These are phyloP conservation scores for Termitomyces sp. DNA, from an alignment of 768 basidiomycete genomes.

Conservation along the genomic window DNA sequence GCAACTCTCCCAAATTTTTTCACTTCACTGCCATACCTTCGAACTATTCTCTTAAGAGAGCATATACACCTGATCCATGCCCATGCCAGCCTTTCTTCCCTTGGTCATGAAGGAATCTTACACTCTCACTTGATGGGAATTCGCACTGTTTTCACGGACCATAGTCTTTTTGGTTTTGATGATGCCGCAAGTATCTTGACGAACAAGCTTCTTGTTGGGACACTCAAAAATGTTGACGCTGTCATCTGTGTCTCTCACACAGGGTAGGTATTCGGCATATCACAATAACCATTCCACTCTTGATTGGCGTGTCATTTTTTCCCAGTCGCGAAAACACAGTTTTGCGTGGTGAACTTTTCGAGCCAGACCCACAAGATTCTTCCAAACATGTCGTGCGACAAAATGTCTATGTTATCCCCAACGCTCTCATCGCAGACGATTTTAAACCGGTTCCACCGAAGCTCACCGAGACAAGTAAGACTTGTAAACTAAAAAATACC, in stretches of 20 bases:
- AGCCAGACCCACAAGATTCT: slow-evolving; percentile 38
- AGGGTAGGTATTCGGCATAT: slow-evolving; percentile 48
- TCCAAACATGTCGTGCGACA: slow-evolving; percentile 39
- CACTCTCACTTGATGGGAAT: slow-evolving; percentile 85
- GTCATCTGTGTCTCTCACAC: slow-evolving; percentile 97
- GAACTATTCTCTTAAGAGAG: slow-evolving; percentile 84
- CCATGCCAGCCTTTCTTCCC: slow-evolving; percentile 84
- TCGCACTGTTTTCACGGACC: slow-evolving; percentile 93
- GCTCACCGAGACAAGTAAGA: slow-evolving; percentile 52
- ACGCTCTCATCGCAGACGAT: slow-evolving; percentile 80
- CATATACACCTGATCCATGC: slow-evolving; percentile 84
- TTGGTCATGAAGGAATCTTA: slow-evolving; percentile 90
- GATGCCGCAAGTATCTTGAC: slow-evolving; percentile 97
- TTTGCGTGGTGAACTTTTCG: slow-evolving; percentile 74
- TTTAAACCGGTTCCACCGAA: slow-evolving; percentile 63
- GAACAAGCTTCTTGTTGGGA: slow-evolving; percentile 88
- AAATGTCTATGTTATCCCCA: slow-evolving; percentile 90
- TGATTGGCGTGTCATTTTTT: background rate
- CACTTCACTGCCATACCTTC: slow-evolving; percentile 85
- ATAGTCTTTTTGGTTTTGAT: slow-evolving; percentile 93
- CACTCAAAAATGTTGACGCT: slow-evolving; percentile 86
- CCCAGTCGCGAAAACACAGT: slow-evolving; percentile 97
- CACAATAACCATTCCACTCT: background rate
- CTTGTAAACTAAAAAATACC: background rate
- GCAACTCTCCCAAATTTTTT: slow-evolving; percentile 95